These are phyloP conservation scores for Acanthamoeba quina DNA, from an alignment of 208 protist species.

Conservation along the genomic window DNA sequence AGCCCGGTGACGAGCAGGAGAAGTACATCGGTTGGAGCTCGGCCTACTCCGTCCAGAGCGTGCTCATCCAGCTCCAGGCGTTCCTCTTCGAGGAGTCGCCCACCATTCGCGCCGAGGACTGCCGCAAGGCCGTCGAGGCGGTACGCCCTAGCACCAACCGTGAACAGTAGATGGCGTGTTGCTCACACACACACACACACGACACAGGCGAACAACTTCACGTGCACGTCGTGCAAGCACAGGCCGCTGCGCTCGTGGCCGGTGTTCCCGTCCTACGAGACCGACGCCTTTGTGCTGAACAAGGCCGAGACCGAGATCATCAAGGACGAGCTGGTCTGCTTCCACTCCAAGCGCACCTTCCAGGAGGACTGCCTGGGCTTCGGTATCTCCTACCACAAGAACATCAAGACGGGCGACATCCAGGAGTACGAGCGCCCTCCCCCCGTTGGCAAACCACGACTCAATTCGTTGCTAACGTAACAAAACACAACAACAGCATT, in stretches of 20 bases:
- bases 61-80: conserved; percentile 68
- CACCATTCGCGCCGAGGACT: conserved; percentile 48
- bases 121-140: conserved; percentile 67
- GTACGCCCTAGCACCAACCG: not conserved
- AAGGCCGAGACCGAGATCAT: conserved; percentile 63
- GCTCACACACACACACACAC: not conserved
- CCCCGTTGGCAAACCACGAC: not conserved
- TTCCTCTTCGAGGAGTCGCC: conserved; percentile 73
- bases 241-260: conserved; percentile 70
- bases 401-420: conserved; percentile 72
- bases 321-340: conserved; percentile 72
- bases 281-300: conserved; percentile 31
- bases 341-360: conserved; percentile 70
- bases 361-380: conserved; percentile 71
- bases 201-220: conserved; percentile 69
- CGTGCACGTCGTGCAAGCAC: conserved; percentile 52
- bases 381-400: conserved; percentile 61
- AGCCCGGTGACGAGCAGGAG: conserved; percentile 71
- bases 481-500: not conserved
- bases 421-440: not conserved
- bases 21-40: conserved; percentile 72
- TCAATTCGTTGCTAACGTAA: not conserved
- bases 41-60: conserved; percentile 60
- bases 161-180: not conserved
- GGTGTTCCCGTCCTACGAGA: conserved; percentile 52